Evolutionary conservation across 805 yeast genomes (phyloP).

Genomic region (Vanderwaltozyma polyspora): DNA sequence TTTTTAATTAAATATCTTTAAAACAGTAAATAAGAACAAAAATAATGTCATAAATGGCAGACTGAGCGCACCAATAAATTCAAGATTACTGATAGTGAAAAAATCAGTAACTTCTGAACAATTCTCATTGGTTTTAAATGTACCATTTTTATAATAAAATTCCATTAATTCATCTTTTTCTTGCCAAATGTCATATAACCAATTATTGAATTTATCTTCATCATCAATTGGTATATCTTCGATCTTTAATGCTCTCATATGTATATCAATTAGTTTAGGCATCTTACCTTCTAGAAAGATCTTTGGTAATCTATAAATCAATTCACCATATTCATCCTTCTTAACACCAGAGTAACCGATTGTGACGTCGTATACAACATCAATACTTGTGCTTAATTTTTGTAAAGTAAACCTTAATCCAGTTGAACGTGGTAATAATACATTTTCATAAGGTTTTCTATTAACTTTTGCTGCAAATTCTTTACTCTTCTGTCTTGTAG

Average conservation of each 20-base stretch:
- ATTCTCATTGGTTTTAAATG: conserved; percentile 28
- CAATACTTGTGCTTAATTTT: conserved; percentile 41
- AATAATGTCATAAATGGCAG: conserved; percentile 7
- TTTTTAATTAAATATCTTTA: not conserved
- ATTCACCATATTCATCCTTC: conserved; percentile 62
- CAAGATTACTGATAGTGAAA: conserved; percentile 14
- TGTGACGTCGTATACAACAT: conserved; percentile 68
- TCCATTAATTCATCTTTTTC: conserved; percentile 68
- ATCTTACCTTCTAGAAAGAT: conserved; percentile 61
- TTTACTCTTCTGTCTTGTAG: conserved; percentile 48
- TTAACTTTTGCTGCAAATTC: conserved; percentile 45
- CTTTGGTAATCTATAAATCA: conserved; percentile 50
- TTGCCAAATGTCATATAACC: conserved; percentile 68
- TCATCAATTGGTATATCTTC: conserved; percentile 53
- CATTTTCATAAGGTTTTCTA: conserved; percentile 42
- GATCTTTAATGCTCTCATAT: conserved; percentile 47
- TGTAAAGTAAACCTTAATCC: conserved; percentile 64
- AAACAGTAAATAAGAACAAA: not conserved
- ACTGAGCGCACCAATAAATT: conserved; percentile 10
- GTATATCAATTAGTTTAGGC: conserved; percentile 55
- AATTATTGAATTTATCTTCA: conserved; percentile 51
- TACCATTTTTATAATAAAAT: conserved; percentile 45
- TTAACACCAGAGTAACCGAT: conserved; percentile 68
- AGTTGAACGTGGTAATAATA: conserved; percentile 70
- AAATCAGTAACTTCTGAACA: conserved; percentile 8